Conservation (phyloP, 768 basidiomycete genomes). For the Hydnum rufescens region DNA sequence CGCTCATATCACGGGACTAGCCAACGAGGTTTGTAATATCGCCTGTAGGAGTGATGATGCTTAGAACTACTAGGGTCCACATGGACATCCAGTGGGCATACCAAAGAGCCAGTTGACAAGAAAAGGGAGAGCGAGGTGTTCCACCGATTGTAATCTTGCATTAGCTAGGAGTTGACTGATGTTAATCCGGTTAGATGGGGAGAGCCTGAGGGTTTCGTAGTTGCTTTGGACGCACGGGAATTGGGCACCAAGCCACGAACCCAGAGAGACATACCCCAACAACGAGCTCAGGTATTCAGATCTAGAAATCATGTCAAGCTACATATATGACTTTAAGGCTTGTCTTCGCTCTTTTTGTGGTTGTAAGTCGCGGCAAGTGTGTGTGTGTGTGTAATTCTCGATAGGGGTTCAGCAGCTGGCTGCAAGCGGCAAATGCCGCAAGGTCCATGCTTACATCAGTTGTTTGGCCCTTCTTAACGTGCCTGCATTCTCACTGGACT, state of each 20-base stretch:
- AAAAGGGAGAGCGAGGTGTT: constrained; percentile 84
- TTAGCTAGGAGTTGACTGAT: constrained; percentile 72
- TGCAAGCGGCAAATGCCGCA: too few relatives aligned
- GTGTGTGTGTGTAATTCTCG: too few relatives aligned
- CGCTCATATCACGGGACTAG: constrained; percentile 6
- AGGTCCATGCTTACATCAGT: too few relatives aligned
- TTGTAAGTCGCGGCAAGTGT: too few relatives aligned
- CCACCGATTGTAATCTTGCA: constrained; percentile 50
- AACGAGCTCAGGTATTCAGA: constrained; percentile 8
- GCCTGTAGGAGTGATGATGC: constrained; percentile 26
- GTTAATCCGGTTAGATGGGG: background rate
- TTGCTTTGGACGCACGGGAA: constrained; percentile 44
- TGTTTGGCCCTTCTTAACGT: too few relatives aligned
- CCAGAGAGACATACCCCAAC: constrained; percentile 51
- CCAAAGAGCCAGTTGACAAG: constrained; percentile 84
- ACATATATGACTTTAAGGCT: too few relatives aligned
- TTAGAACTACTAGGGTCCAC: background rate
- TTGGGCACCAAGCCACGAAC: constrained; percentile 71
- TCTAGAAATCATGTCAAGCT: too few relatives aligned
- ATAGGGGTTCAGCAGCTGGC: too few relatives aligned
- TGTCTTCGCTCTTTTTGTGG: too few relatives aligned
- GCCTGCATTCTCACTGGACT: too few relatives aligned
- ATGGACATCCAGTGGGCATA: constrained; percentile 15
- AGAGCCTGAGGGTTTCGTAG: background rate
- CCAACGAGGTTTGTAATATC: constrained; percentile 83